phyloP scores from a whole-genome alignment of 2,329 filamentous ascomycete species.

The Pseudomassariella vexata region DNA sequence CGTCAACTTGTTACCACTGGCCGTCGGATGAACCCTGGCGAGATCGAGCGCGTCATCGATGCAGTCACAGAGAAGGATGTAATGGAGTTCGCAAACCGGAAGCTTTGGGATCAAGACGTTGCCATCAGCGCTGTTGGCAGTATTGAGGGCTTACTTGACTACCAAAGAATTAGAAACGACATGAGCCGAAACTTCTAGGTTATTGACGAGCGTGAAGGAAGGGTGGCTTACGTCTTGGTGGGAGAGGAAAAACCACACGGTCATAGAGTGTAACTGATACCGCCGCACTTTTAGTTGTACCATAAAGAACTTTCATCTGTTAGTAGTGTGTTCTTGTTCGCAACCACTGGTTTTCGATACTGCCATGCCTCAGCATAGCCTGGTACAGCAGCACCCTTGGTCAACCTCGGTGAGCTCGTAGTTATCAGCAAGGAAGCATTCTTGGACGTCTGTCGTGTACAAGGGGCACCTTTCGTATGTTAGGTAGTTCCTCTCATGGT shows the following conservation, averaged over 20 bases:
- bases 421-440: no score
- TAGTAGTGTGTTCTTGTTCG: no score
- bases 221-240: constrained; percentile 20
- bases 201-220: constrained; percentile 12
- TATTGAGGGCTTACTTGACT: constrained; percentile 82
- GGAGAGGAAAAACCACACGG: constrained; percentile 29
- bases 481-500: no score
- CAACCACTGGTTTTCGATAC: no score
- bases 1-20: constrained; percentile 98
- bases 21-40: constrained; percentile 80
- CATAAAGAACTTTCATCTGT: constrained; percentile 39
- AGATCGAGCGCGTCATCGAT: constrained; percentile 90
- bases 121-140: constrained; percentile 88
- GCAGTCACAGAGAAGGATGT: constrained; percentile 91
- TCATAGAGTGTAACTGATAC: constrained; percentile 54
- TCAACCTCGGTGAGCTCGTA: no score
- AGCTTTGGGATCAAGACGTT: constrained; percentile 96
- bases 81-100: constrained; percentile 91
- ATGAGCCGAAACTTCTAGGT: constrained; percentile 73
- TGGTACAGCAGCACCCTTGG: no score
- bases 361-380: no score
- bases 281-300: constrained; percentile 47
- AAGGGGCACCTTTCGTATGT: no score
- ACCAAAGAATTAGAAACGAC: constrained; percentile 73
- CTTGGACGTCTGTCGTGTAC: no score